Conservation (phyloP, 2,329 filamentous ascomycete genomes). For the Helicocarpus griseus region DNA sequence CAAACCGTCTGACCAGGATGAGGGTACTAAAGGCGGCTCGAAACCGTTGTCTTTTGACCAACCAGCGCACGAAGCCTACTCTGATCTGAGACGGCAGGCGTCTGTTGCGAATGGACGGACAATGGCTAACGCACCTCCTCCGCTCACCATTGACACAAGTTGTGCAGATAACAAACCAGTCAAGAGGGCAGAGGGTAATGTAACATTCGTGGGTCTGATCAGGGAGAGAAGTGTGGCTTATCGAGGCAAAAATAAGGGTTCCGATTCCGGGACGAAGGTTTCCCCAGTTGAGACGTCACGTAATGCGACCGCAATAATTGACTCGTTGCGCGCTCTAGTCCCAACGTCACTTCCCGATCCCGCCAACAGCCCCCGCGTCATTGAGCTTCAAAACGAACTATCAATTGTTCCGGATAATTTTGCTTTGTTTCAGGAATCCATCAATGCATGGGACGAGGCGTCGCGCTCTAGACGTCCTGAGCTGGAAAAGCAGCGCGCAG, state of each 20-base stretch:
- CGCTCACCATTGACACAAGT: constrained; percentile 11
- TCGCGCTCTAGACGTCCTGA: constrained; percentile 35
- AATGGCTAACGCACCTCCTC: constrained; percentile 27
- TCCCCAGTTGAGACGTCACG: constrained; percentile 21
- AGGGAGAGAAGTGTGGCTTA: constrained; percentile 37
- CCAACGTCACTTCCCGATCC: constrained; percentile 25
- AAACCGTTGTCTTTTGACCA: constrained; percentile 29
- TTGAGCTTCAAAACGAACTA: constrained; percentile 24
- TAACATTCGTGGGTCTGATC: constrained; percentile 40
- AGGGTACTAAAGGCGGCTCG: constrained; percentile 33
- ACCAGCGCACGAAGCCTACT: constrained; percentile 39
- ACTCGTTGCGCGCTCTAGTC: constrained; percentile 27
- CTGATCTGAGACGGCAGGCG: constrained; percentile 36
- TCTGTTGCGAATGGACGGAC: constrained; percentile 35
- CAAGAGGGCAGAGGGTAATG: constrained; percentile 26
- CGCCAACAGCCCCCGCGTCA: constrained; percentile 25
- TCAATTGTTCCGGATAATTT: constrained; percentile 33
- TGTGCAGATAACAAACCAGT: constrained; percentile 10
- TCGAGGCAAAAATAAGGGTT: constrained; percentile 19
- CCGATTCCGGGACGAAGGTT: constrained; percentile 19
- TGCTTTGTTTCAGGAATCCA: constrained; percentile 31
- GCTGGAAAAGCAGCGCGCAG: constrained; percentile 39
- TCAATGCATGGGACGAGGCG: constrained; percentile 38
- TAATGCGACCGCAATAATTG: constrained; percentile 18
- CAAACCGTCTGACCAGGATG: constrained; percentile 36